Conservation (phyloP, 163 green algal genomes). For the Volvox carteri region DNA sequence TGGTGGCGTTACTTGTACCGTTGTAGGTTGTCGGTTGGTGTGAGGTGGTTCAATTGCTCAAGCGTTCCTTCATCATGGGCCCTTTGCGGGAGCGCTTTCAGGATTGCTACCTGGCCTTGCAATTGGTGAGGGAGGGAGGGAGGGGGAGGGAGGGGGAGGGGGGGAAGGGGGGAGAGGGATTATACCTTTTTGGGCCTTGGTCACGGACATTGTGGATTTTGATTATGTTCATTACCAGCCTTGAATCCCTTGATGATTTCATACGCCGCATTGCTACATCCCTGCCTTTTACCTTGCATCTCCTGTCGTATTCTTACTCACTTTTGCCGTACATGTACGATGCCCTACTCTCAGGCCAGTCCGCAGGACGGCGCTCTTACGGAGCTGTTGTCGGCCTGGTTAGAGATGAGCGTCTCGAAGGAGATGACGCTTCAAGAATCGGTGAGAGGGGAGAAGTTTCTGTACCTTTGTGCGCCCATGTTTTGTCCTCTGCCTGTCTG, state of each 20-base stretch:
- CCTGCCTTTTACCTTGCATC: too few relatives aligned
- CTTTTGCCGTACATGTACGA: too few relatives aligned
- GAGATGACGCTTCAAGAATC: not conserved
- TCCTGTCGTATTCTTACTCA: too few relatives aligned
- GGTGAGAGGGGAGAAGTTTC: too few relatives aligned
- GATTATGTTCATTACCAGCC: too few relatives aligned
- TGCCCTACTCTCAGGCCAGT: not conserved
- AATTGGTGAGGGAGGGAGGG: slow-evolving; percentile 24
- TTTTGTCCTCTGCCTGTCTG: not conserved
- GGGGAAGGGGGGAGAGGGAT: not conserved
- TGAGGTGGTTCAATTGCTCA: slow-evolving; percentile 53
- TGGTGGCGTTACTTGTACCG: too few relatives aligned
- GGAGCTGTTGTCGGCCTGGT: slow-evolving; percentile 24
- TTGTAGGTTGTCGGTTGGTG: slow-evolving; percentile 39
- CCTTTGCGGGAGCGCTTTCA: slow-evolving; percentile 39
- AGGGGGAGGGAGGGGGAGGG: not conserved
- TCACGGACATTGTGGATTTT: too few relatives aligned
- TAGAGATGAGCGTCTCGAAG: not conserved
- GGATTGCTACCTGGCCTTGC: slow-evolving; percentile 49
- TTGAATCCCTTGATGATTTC: too few relatives aligned
- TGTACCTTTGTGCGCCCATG: too few relatives aligned
- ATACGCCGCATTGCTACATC: too few relatives aligned
- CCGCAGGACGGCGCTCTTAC: slow-evolving; percentile 6
- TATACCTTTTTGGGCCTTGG: too few relatives aligned
- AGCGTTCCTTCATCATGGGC: slow-evolving; percentile 47